Percentiles rank a stretch among this genome's conserved stretches.
Conservation (phyloP, 129 eudicot species). For the Daucus carota region DNA sequence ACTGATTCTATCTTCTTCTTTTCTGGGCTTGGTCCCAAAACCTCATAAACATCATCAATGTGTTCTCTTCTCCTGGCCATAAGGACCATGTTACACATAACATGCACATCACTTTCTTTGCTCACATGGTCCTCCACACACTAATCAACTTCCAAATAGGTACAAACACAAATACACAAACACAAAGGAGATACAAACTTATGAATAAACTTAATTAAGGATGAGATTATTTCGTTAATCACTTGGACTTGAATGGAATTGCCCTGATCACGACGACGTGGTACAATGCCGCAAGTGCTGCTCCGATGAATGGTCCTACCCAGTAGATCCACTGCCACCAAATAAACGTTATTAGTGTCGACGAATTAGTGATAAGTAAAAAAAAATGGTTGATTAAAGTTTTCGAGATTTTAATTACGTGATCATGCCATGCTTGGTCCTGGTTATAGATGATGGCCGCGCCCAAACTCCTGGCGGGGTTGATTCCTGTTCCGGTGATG, state of each 20-base stretch:
- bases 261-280: conserved; percentile 62
- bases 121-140: neutral
- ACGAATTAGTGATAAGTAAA: neutral
- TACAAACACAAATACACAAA: neutral
- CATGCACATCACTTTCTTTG: neutral
- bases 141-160: neutral
- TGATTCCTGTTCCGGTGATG: conserved; percentile 61
- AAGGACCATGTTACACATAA: neutral
- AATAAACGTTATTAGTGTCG: neutral
- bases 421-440: conserved; percentile 61
- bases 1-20: conserved; percentile 3
- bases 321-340: conserved; percentile 64
- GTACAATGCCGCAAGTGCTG: conserved; percentile 56
- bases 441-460: conserved; percentile 63
- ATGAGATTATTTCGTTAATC: neutral
- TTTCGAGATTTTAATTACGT: conserved; percentile 25
- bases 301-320: conserved; percentile 68
- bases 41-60: neutral
- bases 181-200: neutral
- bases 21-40: conserved; percentile 1
- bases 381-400: neutral
- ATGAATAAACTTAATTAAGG: neutral
- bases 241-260: conserved; percentile 46
- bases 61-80: conserved; percentile 1
- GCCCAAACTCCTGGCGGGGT: conserved; percentile 77